These are phyloP conservation scores for Didymella lethalis DNA, from an alignment of 2,329 filamentous ascomycete species.

Conservation along the genomic window DNA sequence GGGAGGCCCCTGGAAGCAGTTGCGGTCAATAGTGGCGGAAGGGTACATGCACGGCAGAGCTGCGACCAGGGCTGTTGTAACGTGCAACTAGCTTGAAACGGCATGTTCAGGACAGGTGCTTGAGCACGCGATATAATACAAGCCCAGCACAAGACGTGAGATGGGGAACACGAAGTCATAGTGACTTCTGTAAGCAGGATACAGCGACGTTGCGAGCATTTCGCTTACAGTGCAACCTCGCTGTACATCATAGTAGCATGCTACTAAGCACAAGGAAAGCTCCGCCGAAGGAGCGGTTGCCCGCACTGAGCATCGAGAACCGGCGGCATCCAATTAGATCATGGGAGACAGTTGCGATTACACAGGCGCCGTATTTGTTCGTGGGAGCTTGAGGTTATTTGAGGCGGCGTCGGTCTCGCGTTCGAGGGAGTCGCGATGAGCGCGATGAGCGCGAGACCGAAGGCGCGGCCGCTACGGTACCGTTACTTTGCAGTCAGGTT, in stretches of 20 bases:
- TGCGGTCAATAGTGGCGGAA: not conserved
- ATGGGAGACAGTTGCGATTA: not conserved
- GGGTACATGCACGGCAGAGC: not conserved
- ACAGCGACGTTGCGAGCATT: not conserved
- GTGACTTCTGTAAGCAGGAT: not conserved
- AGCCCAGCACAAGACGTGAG: not conserved
- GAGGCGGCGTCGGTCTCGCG: not conserved
- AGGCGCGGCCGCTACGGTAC: not conserved
- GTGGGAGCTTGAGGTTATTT: not conserved
- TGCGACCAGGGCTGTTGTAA: not conserved
- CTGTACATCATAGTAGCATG: not conserved
- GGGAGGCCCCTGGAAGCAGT: not conserved
- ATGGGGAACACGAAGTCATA: not conserved
- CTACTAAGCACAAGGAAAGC: not conserved
- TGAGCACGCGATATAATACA: not conserved
- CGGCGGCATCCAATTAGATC: not conserved
- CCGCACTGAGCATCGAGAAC: not conserved
- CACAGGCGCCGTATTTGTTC: not conserved
- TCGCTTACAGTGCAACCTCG: not conserved
- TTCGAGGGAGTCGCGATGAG: not conserved
- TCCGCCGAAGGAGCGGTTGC: not conserved
- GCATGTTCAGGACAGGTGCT: not conserved
- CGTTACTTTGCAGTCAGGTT: not conserved
- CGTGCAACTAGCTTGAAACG: not conserved
- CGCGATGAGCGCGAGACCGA: not conserved